Percentiles rank a stretch among this genome's conserved stretches.
Conservation (phyloP, 306 rosid species). For the Glycine tomentella region DNA sequence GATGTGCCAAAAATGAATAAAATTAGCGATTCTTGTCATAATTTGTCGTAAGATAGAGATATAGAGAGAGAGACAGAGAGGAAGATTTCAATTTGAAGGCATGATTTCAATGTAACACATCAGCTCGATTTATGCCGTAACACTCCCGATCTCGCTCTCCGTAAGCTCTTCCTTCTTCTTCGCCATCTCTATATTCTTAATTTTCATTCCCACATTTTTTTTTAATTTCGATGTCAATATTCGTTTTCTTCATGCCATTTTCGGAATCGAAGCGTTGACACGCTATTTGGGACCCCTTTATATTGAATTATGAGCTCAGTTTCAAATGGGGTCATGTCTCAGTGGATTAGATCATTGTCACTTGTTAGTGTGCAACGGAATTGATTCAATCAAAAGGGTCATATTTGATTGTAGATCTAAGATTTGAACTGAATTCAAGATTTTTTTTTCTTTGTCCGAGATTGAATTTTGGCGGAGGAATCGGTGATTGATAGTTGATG, state of each 20-base stretch:
- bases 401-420: slow-evolving; percentile 43
- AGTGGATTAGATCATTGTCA: slow-evolving; percentile 42
- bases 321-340: slow-evolving; percentile 19
- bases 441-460: background rate
- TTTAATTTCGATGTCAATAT: slow-evolving; percentile 9
- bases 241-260: slow-evolving; percentile 39
- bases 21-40: slow-evolving; percentile 6
- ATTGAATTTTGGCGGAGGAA: slow-evolving; percentile 37
- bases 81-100: slow-evolving; percentile 50
- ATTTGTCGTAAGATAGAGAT: slow-evolving; percentile 9
- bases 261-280: slow-evolving; percentile 2
- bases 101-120: slow-evolving; percentile 45
- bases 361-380: slow-evolving; percentile 31
- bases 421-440: slow-evolving; percentile 17
- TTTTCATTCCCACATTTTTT: slow-evolving; percentile 6
- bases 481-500: slow-evolving; percentile 36
- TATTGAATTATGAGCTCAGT: slow-evolving; percentile 39
- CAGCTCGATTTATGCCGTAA: slow-evolving; percentile 43
- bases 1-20: slow-evolving; percentile 22
- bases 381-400: slow-evolving; percentile 37
- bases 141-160: slow-evolving; percentile 46
- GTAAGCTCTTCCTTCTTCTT: slow-evolving; percentile 33
- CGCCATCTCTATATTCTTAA: slow-evolving; percentile 16
- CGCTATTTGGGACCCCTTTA: background rate
- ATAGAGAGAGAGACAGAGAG: slow-evolving; percentile 1